phyloP scores from a whole-genome alignment of 2,329 filamentous ascomycete species.

The Lasiodiplodia sp. region DNA sequence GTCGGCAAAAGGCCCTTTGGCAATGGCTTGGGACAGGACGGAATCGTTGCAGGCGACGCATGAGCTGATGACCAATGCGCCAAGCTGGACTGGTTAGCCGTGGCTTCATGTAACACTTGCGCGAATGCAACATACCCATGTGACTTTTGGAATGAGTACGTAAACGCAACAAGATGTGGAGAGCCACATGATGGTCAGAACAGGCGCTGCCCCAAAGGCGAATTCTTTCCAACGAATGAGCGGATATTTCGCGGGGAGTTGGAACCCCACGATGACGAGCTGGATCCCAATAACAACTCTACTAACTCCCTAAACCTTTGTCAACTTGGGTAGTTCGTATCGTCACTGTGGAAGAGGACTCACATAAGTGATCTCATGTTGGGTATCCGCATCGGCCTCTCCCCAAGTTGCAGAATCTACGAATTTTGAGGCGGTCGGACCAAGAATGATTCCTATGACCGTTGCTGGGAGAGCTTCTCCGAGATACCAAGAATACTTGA shows the following conservation, averaged over 20 bases:
- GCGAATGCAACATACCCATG: conserved; percentile 44
- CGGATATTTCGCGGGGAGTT: conserved; percentile 66
- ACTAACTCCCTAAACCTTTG: conserved; percentile 51
- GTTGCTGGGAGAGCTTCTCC: conserved; percentile 54
- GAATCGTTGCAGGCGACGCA: conserved; percentile 70
- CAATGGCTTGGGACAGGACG: conserved; percentile 68
- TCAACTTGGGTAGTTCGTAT: background rate
- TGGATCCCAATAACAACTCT: conserved; percentile 70
- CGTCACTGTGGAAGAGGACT: conserved; percentile 11
- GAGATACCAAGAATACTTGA: conserved; percentile 62
- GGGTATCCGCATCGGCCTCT: conserved; percentile 40
- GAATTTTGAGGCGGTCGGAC: conserved; percentile 54
- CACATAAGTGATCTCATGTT: conserved; percentile 51
- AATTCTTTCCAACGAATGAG: conserved; percentile 57
- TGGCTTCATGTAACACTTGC: no score
- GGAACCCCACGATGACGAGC: conserved; percentile 68
- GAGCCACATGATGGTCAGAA: conserved; percentile 71
- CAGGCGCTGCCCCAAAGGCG: conserved; percentile 62
- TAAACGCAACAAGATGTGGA: conserved; percentile 64
- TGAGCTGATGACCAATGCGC: conserved; percentile 65
- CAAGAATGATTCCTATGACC: background rate
- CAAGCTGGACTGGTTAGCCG: conserved; percentile 43
- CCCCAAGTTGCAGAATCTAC: conserved; percentile 54
- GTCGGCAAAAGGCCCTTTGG: conserved; percentile 69
- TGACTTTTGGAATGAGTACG: conserved; percentile 62